Evolutionary conservation across 1,139 yeast genomes (phyloP).

Genomic region (Suhomyces maxii): DNA sequence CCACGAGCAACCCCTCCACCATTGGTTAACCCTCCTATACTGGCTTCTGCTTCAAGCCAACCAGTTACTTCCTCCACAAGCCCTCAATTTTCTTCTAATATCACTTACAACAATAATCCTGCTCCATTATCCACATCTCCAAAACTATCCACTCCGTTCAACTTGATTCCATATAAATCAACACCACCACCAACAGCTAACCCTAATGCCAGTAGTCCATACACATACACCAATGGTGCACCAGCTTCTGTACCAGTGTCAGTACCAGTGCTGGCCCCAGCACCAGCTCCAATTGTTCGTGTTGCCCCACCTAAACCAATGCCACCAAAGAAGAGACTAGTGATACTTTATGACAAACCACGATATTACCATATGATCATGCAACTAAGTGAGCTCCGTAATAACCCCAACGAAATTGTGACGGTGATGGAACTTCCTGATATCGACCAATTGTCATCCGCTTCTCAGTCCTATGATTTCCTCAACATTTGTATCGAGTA

Average conservation of each 20-base stretch:
- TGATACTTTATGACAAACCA: slow-evolving; percentile 34
- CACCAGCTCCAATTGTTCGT: not conserved
- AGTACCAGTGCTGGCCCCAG: slow-evolving; percentile 2
- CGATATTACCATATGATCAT: slow-evolving; percentile 30
- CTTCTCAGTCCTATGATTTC: slow-evolving; percentile 21
- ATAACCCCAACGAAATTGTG: slow-evolving; percentile 20
- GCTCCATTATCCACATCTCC: too few species aligned
- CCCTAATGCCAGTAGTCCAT: not conserved
- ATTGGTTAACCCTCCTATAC: too few species aligned
- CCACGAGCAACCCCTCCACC: too few species aligned
- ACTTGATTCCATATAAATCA: not conserved
- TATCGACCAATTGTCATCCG: slow-evolving; percentile 15
- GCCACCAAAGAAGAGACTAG: slow-evolving; percentile 23
- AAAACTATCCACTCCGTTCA: not conserved
- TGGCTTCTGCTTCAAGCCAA: too few species aligned
- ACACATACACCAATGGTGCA: not conserved
- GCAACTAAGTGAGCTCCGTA: slow-evolving; percentile 28
- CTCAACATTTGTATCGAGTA: slow-evolving; percentile 40
- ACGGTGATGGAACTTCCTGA: slow-evolving; percentile 24
- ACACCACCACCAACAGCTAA: not conserved
- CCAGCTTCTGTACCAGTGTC: slow-evolving; percentile 1
- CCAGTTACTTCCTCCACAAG: too few species aligned
- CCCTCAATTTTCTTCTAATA: too few species aligned
- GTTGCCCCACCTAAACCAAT: not conserved
- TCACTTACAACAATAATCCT: too few species aligned